Evolutionary conservation across 1,139 yeast genomes (phyloP), one percentile per base, ranked within the genome.

Genomic region (Taphrina sp.): DNA sequence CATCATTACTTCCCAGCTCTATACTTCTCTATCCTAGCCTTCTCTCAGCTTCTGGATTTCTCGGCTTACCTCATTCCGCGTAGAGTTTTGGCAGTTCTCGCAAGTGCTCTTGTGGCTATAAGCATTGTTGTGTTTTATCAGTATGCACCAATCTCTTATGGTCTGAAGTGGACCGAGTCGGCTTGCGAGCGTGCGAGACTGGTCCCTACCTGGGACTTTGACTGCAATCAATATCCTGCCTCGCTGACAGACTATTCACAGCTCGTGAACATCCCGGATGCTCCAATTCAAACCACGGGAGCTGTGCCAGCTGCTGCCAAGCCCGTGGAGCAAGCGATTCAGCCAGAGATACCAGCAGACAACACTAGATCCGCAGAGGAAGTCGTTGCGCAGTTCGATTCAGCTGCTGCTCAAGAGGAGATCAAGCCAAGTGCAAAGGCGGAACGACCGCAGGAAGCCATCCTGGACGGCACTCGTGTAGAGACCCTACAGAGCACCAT

Each of bases 1-100:
- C 96, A 90, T 69, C 97, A 90, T 70, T 90, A 92, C 69, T 74
- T 92, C 63, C 96, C 95, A 56, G 85, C 96, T 2, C 80, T 86
- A 52, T 92, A 89, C 73, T 90, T 92, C 70, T 95, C 92, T 43
- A 76, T 90, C 57, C 76, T 92, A 63, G 89, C 90, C 0, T 73
- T 92, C 59, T 92, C 94, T 24, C 96, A 89, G 68, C 75, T 80
- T 59, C 77, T 89, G 64, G 96, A 92, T 67, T 74, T 88, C 56
- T 72, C 66, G 77, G 70, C 61, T 24, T 28, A 49, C 12, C 44
- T 41, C 26, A 23, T 49, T 23, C 36, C 38, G 3, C 31, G 46
- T 2, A 39, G 24, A 23, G 64, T 41, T 3, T 35, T 70, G 39
- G 63, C 76, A 28, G 75, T 78, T 1, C 75, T 77, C 59, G 70